Evolutionary conservation across 306 rosid species (phyloP), one percentile per base, ranked within the genome.

Genomic region (Glycine latifolia): DNA sequence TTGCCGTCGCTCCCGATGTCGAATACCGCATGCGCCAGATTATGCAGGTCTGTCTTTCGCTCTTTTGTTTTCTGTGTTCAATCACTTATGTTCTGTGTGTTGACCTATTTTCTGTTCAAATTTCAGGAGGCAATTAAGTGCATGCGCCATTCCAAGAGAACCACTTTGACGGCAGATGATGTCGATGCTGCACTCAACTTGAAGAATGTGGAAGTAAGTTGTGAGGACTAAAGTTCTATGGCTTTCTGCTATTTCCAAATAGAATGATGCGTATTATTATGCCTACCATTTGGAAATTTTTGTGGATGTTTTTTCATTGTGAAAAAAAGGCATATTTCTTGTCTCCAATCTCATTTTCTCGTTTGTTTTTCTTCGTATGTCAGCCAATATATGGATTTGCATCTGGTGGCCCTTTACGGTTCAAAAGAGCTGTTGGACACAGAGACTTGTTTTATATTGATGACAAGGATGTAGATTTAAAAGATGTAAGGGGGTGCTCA

Each of bases 331-430:
- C 31, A 26, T 26, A 26, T 26, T 43, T 82, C 76, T 66, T 26
- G 31, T 26, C 31, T 52, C 43, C 82, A 54, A 62, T 81, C 71
- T 74, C 35, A 33, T 9, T 68, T 16, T 69, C 26, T 10, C 3
- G 14, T 75, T 26, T 26, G 31, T 26, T 78, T 77, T 71, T 70
- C 47, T 16, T 67, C 76, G 73, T 77, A 20, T 87, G 56, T 54
- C 84, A 95, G 99, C 97, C 99, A 37, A 79, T 95, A 71, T 95
- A 90, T 73, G 97, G 97, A 78, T 95, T 91, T 88, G 88, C 97
- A 73, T 85, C 95, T 26, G 94, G 94, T 20, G 92, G 92, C 89
- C 87, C 92, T 84, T 74, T 93, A 81, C 89, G 92, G 81, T 93
- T 93, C 86, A 93, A 86, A 88, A 87, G 95, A 87, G 97, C 97